Conservation (phyloP, 2,329 filamentous ascomycete genomes). For the Clarireedia hainanense region DNA sequence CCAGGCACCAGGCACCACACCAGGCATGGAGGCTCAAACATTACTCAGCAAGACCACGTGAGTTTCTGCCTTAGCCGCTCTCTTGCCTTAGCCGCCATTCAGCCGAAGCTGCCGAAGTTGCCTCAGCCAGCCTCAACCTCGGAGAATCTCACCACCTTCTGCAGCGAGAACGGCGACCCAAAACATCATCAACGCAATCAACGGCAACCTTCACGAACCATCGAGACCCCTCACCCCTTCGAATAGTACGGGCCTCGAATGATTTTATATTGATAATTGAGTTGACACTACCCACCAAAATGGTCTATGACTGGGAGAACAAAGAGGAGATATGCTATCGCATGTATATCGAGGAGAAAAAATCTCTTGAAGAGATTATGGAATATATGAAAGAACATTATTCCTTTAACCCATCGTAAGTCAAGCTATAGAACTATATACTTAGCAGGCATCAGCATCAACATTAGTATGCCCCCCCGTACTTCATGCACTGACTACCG, state of each 20-base stretch:
- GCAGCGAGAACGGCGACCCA: conserved; percentile 6
- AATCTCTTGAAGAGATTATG: conserved; percentile 67
- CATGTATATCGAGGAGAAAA: conserved; percentile 71
- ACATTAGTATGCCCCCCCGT: conserved; percentile 13
- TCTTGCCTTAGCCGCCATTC: too few species aligned
- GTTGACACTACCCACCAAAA: conserved; percentile 13
- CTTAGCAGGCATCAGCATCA: conserved; percentile 19
- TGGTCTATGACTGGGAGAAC: conserved; percentile 57
- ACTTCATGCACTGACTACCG: conserved; percentile 11
- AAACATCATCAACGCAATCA: conserved; percentile 9
- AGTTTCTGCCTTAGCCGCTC: too few species aligned
- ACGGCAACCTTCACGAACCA: conserved; percentile 4
- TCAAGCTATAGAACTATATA: background rate
- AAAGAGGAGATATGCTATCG: conserved; percentile 58
- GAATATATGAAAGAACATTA: conserved; percentile 57
- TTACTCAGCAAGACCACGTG: too few species aligned
- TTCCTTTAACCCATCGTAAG: conserved; percentile 40
- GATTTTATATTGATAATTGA: background rate
- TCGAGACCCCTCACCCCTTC: conserved; percentile 1
- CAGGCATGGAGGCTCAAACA: too few species aligned
- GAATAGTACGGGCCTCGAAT: background rate
- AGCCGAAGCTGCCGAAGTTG: too few species aligned
- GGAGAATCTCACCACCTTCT: too few species aligned
- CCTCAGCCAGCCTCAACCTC: too few species aligned
- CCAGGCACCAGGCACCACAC: too few species aligned